Evolutionary conservation across 2,329 filamentous ascomycete species (phyloP).

Genomic region (Trichoderma breve): DNA sequence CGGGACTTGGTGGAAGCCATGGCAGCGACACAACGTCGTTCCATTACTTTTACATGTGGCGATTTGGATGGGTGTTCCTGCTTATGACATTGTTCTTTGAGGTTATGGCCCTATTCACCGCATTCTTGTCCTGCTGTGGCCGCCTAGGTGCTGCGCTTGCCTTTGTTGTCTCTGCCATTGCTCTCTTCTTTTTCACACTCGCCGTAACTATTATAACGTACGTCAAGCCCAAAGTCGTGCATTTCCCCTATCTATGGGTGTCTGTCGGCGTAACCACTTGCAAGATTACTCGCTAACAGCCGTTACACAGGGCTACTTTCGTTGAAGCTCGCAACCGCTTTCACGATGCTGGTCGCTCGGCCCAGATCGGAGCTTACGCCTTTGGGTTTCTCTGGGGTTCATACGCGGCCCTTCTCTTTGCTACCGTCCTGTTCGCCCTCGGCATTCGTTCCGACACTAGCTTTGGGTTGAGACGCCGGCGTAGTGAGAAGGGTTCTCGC

Average conservation of each 20-base stretch:
- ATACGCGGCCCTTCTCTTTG: slow-evolving; percentile 63
- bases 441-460: slow-evolving; percentile 52
- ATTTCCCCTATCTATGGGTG: background rate
- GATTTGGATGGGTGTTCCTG: slow-evolving; percentile 91
- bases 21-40: slow-evolving; percentile 54
- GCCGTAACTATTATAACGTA: slow-evolving; percentile 75
- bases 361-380: slow-evolving; percentile 63
- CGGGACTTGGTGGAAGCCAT: slow-evolving; percentile 48
- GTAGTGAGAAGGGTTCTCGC: slow-evolving; percentile 31
- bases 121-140: slow-evolving; percentile 67
- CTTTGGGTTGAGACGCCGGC: slow-evolving; percentile 31
- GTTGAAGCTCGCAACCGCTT: slow-evolving; percentile 70
- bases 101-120: slow-evolving; percentile 62
- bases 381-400: slow-evolving; percentile 78
- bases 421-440: slow-evolving; percentile 65
- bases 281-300: background rate
- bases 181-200: slow-evolving; percentile 67
- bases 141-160: slow-evolving; percentile 68
- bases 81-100: slow-evolving; percentile 81
- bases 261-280: background rate
- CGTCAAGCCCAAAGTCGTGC: slow-evolving; percentile 31
- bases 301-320: slow-evolving; percentile 50
- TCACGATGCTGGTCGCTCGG: slow-evolving; percentile 50
- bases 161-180: slow-evolving; percentile 54
- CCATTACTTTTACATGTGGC: slow-evolving; percentile 77